These are phyloP conservation scores for Fusarium torreyae DNA, from an alignment of 2,329 filamentous ascomycete genomes.

Conservation along the genomic window DNA sequence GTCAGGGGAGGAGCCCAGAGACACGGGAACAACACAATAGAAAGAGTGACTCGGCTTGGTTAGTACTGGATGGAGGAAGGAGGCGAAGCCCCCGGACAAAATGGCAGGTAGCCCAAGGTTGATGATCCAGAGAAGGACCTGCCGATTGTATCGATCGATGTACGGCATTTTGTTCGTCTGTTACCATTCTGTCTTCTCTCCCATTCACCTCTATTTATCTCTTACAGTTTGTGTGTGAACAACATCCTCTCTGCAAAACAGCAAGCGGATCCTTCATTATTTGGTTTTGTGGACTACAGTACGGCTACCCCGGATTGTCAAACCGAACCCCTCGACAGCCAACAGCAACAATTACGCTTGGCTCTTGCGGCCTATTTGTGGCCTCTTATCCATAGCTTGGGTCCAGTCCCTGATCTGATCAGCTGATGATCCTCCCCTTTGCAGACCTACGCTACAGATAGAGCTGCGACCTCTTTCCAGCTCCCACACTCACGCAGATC, in stretches of 20 bases:
- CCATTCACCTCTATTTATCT: constrained; percentile 5
- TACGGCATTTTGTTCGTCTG: constrained; percentile 3
- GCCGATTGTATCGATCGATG: constrained; percentile 10
- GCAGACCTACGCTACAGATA: constrained; percentile 44
- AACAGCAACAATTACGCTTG: constrained; percentile 45
- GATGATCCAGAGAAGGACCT: constrained; percentile 10
- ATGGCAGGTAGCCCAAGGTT: constrained; percentile 13
- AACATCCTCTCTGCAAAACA: constrained; percentile 21
- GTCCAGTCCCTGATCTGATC: constrained; percentile 44
- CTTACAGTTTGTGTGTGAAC: constrained; percentile 3
- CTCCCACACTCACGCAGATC: constrained; percentile 46
- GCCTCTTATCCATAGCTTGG: constrained; percentile 28
- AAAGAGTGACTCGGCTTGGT: constrained; percentile 1
- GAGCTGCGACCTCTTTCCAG: constrained; percentile 45
- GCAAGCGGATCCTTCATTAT: constrained; percentile 42
- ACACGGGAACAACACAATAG: constrained; percentile 28
- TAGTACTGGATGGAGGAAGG: constrained; percentile 22
- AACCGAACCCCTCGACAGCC: constrained; percentile 37
- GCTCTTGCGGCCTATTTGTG: constrained; percentile 39
- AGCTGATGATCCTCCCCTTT: constrained; percentile 53
- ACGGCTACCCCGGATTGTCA: constrained; percentile 50
- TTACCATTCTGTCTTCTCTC: neutral
- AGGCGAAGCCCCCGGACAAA: constrained; percentile 31
- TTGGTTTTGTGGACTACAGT: constrained; percentile 42
- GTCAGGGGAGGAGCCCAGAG: constrained; percentile 37